Conservation (phyloP, 805 yeast species). For the Helenozyma rhizophorensis region DNA sequence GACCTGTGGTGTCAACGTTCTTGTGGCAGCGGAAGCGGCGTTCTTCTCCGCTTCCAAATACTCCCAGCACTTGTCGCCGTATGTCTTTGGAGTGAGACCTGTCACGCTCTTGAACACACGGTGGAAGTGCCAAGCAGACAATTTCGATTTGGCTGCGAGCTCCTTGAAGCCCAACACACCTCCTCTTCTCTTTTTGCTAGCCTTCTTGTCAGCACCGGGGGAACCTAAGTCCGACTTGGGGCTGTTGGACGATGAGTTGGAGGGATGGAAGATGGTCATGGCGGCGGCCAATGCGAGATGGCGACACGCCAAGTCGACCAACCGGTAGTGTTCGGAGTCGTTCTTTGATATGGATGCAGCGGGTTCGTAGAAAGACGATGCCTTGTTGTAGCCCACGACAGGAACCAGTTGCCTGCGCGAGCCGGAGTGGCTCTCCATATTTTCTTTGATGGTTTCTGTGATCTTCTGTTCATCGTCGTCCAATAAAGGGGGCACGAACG, state of each 20-base stretch:
- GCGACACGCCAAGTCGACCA: conserved; percentile 75
- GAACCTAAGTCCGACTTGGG: conserved; percentile 16
- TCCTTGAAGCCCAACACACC: conserved; percentile 83
- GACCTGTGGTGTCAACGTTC: conserved; percentile 1
- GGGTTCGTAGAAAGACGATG: conserved; percentile 16
- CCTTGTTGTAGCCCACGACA: conserved; percentile 19
- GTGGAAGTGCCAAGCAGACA: conserved; percentile 92
- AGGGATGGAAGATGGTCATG: conserved; percentile 28
- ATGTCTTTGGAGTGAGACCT: conserved; percentile 82
- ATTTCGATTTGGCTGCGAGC: conserved; percentile 75
- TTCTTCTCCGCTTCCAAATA: conserved; percentile 35
- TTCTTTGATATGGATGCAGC: conserved; percentile 40
- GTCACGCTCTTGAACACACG: conserved; percentile 83
- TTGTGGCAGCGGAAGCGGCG: neutral
- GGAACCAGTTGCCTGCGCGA: conserved; percentile 29
- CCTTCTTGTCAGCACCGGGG: conserved; percentile 6
- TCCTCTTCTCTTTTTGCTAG: conserved; percentile 55
- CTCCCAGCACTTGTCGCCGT: conserved; percentile 79
- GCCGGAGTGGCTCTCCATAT: conserved; percentile 24
- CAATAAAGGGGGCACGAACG: conserved; percentile 50
- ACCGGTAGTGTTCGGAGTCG: conserved; percentile 63
- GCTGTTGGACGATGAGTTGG: conserved; percentile 15
- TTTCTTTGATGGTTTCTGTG: conserved; percentile 32
- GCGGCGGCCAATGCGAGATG: conserved; percentile 81
- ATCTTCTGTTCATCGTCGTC: conserved; percentile 42